These are phyloP conservation scores for Hyphodiscus sp. DNA, from an alignment of 2,329 filamentous ascomycete species.

Conservation along the genomic window DNA sequence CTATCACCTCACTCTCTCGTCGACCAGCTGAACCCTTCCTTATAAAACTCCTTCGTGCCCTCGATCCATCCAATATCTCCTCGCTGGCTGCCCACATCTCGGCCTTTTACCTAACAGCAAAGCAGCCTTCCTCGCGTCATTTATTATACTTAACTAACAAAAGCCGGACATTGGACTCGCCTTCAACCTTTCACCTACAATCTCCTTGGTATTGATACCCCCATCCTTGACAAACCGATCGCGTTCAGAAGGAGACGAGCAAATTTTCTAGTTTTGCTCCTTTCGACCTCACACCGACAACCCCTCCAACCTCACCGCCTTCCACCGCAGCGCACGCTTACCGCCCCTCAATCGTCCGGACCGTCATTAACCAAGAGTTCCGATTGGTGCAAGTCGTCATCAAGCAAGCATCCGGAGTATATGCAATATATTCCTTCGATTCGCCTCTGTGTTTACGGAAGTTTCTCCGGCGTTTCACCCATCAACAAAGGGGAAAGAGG, in stretches of 20 bases:
- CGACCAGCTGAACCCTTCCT: no score
- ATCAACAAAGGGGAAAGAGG: no score
- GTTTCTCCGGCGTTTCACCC: background rate
- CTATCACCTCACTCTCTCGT: background rate
- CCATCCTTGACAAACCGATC: no score
- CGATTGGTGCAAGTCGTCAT: background rate
- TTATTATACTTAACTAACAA: background rate
- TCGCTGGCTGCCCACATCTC: background rate
- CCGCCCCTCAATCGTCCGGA: background rate
- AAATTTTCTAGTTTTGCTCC: background rate
- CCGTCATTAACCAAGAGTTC: background rate
- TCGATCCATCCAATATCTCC: background rate
- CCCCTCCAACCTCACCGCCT: background rate
- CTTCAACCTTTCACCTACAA: no score
- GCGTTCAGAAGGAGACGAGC: background rate
- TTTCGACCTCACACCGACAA: background rate
- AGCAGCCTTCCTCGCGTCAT: background rate
- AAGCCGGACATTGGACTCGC: no score
- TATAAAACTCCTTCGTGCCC: no score
- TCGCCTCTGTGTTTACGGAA: background rate
- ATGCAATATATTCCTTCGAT: background rate
- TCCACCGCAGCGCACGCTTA: background rate
- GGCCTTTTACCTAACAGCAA: background rate
- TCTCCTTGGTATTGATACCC: no score
- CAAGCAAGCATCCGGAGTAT: no score